phyloP scores from a whole-genome alignment of 306 rosid genomes.

The Citrullus colocynthis region DNA sequence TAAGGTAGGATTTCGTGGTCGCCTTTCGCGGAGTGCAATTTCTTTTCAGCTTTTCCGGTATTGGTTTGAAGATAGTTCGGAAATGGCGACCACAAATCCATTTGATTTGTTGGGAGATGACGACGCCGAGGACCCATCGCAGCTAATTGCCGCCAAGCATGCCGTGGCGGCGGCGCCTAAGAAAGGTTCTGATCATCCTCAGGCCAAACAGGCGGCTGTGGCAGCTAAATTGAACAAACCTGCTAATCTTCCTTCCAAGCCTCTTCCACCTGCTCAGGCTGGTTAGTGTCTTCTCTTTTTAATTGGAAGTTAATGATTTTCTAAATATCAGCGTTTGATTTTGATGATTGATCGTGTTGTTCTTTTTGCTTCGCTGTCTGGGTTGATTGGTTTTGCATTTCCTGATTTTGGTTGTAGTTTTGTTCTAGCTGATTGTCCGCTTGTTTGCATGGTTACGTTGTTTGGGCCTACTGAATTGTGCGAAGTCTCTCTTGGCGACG shows the following conservation, averaged over 20 bases:
- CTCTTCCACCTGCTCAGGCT: slow-evolving; percentile 69
- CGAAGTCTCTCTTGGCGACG: neutral
- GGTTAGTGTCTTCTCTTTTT: slow-evolving; percentile 27
- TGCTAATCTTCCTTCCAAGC: slow-evolving; percentile 69
- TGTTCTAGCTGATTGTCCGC: neutral
- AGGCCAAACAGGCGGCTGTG: slow-evolving; percentile 17
- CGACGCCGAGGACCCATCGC: slow-evolving; percentile 85
- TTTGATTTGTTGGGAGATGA: slow-evolving; percentile 78
- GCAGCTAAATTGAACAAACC: slow-evolving; percentile 25
- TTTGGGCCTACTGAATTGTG: neutral
- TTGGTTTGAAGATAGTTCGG: neutral
- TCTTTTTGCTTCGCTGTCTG: neutral
- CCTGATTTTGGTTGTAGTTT: neutral
- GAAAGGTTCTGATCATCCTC: slow-evolving; percentile 23
- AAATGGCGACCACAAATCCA: slow-evolving; percentile 75
- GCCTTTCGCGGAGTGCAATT: slow-evolving; percentile 11
- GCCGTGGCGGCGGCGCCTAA: slow-evolving; percentile 21
- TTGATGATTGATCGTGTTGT: neutral
- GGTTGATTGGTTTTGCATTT: neutral
- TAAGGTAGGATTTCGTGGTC: slow-evolving; percentile 23
- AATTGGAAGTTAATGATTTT: neutral
- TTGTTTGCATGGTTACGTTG: neutral
- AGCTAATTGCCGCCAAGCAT: slow-evolving; percentile 41
- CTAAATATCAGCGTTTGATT: neutral
- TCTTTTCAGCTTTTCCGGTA: neutral